Conservation (phyloP, 345 rosid species). For the Aquilaria malaccensis region DNA sequence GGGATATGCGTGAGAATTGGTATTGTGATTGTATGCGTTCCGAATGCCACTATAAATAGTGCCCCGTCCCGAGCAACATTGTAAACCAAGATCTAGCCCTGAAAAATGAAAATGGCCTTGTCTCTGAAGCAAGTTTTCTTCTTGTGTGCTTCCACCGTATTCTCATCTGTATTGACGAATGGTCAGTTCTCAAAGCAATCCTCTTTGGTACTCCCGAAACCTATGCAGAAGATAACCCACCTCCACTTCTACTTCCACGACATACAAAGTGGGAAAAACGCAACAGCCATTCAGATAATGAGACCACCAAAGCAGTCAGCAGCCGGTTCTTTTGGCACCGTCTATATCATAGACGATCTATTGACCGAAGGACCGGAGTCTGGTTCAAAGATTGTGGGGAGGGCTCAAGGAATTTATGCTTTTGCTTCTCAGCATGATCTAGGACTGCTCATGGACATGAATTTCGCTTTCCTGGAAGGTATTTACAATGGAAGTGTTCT, state of each 20-base stretch:
- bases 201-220: constrained; percentile 1
- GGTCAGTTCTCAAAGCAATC: constrained; percentile 14
- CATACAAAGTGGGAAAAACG: constrained; percentile 1
- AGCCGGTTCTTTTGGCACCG: constrained; percentile 7
- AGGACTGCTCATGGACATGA: constrained; percentile 22
- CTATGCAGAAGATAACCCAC: constrained; percentile 13
- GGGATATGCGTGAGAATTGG: no score
- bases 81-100: constrained; percentile 1
- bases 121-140: background rate
- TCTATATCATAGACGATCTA: constrained; percentile 20
- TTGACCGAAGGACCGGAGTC: constrained; percentile 17
- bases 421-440: constrained; percentile 15
- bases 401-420: constrained; percentile 24
- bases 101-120: constrained; percentile 11
- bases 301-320: background rate
- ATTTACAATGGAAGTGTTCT: constrained; percentile 22
- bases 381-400: constrained; percentile 21
- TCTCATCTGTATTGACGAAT: constrained; percentile 4
- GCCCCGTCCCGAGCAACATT: background rate
- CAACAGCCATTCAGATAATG: constrained; percentile 7
- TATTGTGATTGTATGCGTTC: no score
- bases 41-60: background rate
- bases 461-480: constrained; percentile 20
- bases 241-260: constrained; percentile 16
- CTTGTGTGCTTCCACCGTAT: background rate